Evolutionary conservation across 495 filamentous ascomycete genomes (phyloP).

Genomic region (Aspergillus steynii): DNA sequence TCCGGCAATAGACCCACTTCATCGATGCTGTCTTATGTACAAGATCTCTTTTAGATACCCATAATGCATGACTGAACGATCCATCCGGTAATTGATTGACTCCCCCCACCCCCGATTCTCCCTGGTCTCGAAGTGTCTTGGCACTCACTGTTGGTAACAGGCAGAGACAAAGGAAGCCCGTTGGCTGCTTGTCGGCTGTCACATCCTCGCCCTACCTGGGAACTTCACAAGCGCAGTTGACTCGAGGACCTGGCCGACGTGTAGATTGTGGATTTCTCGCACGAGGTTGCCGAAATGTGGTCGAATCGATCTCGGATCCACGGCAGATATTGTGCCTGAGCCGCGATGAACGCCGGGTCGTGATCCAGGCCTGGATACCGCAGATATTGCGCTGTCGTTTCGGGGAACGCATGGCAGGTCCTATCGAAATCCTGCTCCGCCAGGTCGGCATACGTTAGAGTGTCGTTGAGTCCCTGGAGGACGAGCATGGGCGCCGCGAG

Average conservation of each 20-base stretch:
- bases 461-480: constrained; percentile 7
- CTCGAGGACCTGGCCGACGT: background rate
- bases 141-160: background rate
- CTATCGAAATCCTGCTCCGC: constrained; percentile 2
- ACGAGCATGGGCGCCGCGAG: constrained; percentile 9
- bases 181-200: background rate
- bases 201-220: too few species aligned
- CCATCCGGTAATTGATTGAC: background rate
- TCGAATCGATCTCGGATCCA: constrained; percentile 16
- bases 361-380: constrained; percentile 8
- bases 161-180: background rate
- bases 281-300: background rate
- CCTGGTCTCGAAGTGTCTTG: background rate
- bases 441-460: constrained; percentile 1
- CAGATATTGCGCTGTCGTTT: background rate
- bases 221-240: too few species aligned
- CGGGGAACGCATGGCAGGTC: constrained; percentile 3
- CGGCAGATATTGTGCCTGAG: constrained; percentile 6
- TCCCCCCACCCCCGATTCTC: background rate
- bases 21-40: background rate
- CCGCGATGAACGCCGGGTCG: constrained; percentile 7
- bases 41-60: background rate
- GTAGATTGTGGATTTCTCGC: background rate
- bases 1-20: background rate
- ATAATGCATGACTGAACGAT: background rate